A percentile compares a stretch with the other conserved stretches of the same genome.
Conservation (phyloP, 768 basidiomycete genomes). For the Paxillus rubicundulus region DNA sequence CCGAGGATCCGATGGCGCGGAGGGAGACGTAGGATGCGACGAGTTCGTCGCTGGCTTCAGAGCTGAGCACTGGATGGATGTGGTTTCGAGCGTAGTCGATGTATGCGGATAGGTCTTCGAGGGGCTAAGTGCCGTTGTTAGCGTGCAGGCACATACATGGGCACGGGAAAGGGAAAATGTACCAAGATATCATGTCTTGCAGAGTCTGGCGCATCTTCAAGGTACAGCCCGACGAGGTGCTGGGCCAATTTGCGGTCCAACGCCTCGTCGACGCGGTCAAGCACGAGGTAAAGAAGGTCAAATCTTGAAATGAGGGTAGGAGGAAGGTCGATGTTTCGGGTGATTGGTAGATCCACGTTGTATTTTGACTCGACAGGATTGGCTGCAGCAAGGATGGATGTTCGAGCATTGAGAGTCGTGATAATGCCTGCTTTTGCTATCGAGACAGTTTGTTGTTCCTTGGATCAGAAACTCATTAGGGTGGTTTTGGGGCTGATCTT, state of each 20-base stretch:
- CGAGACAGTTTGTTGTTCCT: constrained; percentile 99
- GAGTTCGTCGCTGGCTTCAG: constrained; percentile 80
- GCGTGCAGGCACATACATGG: background rate
- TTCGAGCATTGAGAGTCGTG: constrained; percentile 96
- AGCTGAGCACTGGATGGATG: constrained; percentile 83
- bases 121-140: constrained; percentile 51
- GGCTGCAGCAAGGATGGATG: constrained; percentile 95
- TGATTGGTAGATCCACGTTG: constrained; percentile 87
- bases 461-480: constrained; percentile 3
- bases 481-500: background rate
- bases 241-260: constrained; percentile 86
- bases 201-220: constrained; percentile 75
- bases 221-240: constrained; percentile 89
- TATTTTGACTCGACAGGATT: constrained; percentile 97
- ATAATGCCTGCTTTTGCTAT: constrained; percentile 99
- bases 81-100: constrained; percentile 89
- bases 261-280: constrained; percentile 90
- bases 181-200: constrained; percentile 75
- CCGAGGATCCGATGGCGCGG: constrained; percentile 82
- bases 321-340: constrained; percentile 94
- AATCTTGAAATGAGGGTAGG: constrained; percentile 98
- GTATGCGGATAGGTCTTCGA: constrained; percentile 89
- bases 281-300: constrained; percentile 91
- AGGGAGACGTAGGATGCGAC: constrained; percentile 90
- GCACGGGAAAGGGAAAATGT: constrained; percentile 23